Evolutionary conservation across 2,329 filamentous ascomycete species (phyloP).

Genomic region (Pestalotiopsis sp.): DNA sequence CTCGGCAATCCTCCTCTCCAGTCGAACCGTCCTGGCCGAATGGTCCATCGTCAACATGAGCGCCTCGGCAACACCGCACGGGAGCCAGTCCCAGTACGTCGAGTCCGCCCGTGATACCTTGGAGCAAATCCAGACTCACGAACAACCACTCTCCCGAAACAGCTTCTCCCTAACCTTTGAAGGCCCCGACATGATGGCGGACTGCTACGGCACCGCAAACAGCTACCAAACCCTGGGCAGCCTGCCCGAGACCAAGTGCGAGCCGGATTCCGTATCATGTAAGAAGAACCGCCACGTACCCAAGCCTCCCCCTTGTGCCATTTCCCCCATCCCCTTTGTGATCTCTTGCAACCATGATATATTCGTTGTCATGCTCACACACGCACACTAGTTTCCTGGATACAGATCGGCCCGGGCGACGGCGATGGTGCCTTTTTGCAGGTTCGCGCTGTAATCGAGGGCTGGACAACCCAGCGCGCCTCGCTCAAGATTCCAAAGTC

Average conservation of each 20-base stretch:
- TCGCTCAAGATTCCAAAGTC: neutral
- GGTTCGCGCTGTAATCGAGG: neutral
- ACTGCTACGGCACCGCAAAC: neutral
- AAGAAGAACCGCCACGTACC: neutral
- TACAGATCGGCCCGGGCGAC: neutral
- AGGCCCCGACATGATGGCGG: neutral
- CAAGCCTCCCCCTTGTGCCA: too few relatives aligned
- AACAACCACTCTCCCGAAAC: neutral
- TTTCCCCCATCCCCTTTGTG: too few relatives aligned
- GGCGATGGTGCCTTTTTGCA: neutral
- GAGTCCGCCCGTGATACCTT: neutral
- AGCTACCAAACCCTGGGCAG: slow-evolving; percentile 3
- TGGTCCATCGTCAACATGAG: neutral
- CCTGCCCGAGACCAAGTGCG: neutral
- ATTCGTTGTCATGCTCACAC: neutral
- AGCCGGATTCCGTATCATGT: neutral
- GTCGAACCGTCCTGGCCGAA: neutral
- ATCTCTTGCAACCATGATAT: too few relatives aligned
- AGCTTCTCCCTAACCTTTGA: slow-evolving; percentile 3
- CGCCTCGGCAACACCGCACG: neutral
- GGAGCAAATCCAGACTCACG: neutral
- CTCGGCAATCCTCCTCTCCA: neutral
- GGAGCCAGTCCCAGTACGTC: neutral
- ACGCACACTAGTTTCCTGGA: neutral
- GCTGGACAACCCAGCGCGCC: neutral